Conservation (phyloP, 139 green algal species). For the Chlorella sp. region DNA sequence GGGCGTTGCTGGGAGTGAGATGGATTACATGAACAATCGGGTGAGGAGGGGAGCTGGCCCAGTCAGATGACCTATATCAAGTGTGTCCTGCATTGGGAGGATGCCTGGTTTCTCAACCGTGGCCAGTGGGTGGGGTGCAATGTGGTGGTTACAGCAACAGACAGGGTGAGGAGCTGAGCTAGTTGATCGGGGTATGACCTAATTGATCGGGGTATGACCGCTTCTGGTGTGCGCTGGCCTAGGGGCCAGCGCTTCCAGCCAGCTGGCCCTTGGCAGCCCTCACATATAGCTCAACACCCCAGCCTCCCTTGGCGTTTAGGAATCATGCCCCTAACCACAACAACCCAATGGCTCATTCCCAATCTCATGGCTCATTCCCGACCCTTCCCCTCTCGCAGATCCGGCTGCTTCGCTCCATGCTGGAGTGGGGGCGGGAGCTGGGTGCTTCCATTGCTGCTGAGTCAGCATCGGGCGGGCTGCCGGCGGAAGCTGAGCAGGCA, state of each 20-base stretch:
- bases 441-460: conserved; percentile 11
- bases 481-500: background rate
- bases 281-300: background rate
- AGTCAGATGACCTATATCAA: too few species aligned
- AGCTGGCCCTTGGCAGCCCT: too few species aligned
- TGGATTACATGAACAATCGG: conserved; percentile 41
- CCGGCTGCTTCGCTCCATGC: conserved; percentile 71
- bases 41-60: background rate
- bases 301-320: too few species aligned
- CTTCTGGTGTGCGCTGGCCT: too few species aligned
- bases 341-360: too few species aligned
- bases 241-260: background rate
- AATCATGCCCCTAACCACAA: background rate
- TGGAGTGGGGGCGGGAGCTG: conserved; percentile 77
- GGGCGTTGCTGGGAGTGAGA: background rate
- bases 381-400: conserved; percentile 33
- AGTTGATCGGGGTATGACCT: too few species aligned
- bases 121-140: too few species aligned
- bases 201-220: too few species aligned
- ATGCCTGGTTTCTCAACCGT: too few species aligned
- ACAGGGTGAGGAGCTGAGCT: too few species aligned
- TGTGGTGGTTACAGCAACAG: too few species aligned
- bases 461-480: background rate
- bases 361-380: background rate
- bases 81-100: too few species aligned